phyloP scores from a whole-genome alignment of 1,139 yeast species.

The Yamadazyma oceani region DNA sequence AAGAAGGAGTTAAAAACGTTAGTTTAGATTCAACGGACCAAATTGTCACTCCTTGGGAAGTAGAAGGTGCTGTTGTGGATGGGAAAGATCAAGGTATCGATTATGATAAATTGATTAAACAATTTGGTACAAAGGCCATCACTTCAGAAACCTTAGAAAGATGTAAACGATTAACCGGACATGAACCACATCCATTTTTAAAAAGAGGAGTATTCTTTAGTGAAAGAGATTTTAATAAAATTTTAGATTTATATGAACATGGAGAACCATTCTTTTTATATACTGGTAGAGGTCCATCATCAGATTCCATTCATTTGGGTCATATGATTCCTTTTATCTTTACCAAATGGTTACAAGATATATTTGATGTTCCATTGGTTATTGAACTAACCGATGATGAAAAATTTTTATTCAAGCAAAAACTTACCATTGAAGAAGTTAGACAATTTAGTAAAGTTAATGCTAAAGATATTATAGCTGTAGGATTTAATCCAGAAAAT shows the following conservation, averaged over 20 bases:
- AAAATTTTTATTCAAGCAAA: constrained; percentile 90
- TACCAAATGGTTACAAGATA: constrained; percentile 98
- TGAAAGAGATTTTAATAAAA: constrained; percentile 80
- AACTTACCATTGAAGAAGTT: constrained; percentile 85
- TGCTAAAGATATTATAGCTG: constrained; percentile 91
- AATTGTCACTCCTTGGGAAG: constrained; percentile 96
- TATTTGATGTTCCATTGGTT: constrained; percentile 94
- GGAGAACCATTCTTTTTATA: constrained; percentile 94
- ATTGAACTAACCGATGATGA: constrained; percentile 97
- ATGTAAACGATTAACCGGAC: constrained; percentile 82
- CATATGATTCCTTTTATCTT: constrained; percentile 95
- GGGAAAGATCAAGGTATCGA: constrained; percentile 89
- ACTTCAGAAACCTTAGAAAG: constrained; percentile 69
- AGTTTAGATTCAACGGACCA: constrained; percentile 50
- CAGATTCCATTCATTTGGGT: constrained; percentile 94
- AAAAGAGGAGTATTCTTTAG: constrained; percentile 92
- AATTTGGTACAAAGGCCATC: constrained; percentile 84
- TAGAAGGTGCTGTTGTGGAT: constrained; percentile 96
- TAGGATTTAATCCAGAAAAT: constrained; percentile 91
- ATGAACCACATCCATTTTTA: constrained; percentile 87
- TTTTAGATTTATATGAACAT: constrained; percentile 86
- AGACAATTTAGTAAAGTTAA: constrained; percentile 75
- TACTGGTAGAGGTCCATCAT: constrained; percentile 98
- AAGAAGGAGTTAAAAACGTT: constrained; percentile 27
- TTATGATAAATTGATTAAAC: constrained; percentile 79